Percentiles rank a stretch among this genome's conserved stretches.
These are phyloP conservation scores for Fragilaria crotonensis DNA, from an alignment of 108 stramenopile genomes.

Conservation along the genomic window DNA sequence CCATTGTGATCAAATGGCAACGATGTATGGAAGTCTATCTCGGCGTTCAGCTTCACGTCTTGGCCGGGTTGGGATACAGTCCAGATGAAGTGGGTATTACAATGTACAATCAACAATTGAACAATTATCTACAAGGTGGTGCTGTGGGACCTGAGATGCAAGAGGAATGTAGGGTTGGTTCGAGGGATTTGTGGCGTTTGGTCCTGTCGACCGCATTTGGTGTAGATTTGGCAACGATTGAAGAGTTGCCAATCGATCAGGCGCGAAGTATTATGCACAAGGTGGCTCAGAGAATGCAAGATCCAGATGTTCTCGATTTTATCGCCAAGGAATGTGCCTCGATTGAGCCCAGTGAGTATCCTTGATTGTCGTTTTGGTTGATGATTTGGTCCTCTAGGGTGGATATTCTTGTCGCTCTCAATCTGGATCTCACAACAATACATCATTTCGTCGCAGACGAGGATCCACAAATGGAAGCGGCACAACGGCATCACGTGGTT, in stretches of 20 bases:
- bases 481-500: constrained; percentile 63
- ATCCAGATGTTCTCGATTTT: constrained; percentile 48
- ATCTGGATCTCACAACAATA: background rate
- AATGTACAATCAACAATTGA: constrained; percentile 64
- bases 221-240: constrained; percentile 28
- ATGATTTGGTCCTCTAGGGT: background rate
- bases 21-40: constrained; percentile 77
- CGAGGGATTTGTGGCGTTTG: constrained; percentile 65
- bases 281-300: constrained; percentile 63
- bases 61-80: constrained; percentile 64
- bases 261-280: constrained; percentile 79
- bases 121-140: constrained; percentile 21
- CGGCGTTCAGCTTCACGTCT: constrained; percentile 63
- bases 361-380: no score
- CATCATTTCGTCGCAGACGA: no score
- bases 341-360: constrained; percentile 18
- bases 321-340: constrained; percentile 40
- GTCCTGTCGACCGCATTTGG: constrained; percentile 61
- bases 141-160: constrained; percentile 32
- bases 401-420: background rate
- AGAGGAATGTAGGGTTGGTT: constrained; percentile 38
- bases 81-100: constrained; percentile 69
- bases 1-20: constrained; percentile 75
- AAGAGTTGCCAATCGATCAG: constrained; percentile 63
- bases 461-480: constrained; percentile 58